Conservation (phyloP, 257 asterid species). For the Leonotis leonurus region DNA sequence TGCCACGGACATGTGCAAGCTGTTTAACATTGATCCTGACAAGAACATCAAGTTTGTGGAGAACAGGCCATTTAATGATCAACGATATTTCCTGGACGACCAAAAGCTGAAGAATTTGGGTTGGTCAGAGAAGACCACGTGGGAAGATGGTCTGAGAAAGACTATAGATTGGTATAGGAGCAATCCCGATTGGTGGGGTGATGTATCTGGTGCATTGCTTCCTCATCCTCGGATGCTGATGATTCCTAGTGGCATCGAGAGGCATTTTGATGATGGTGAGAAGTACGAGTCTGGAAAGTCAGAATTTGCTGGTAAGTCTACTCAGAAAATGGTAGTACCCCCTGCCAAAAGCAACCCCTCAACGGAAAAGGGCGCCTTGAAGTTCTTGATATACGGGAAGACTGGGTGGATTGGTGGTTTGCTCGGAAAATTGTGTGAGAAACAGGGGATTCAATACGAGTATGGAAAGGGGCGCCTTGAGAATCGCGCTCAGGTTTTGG, state of each 20-base stretch:
- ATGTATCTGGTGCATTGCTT: conserved; percentile 89
- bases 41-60: conserved; percentile 71
- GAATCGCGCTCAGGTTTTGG: conserved; percentile 49
- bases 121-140: conserved; percentile 73
- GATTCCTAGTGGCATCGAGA: conserved; percentile 86
- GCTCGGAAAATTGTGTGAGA: conserved; percentile 79
- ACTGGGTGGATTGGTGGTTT: too few species aligned
- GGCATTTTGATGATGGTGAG: conserved; percentile 59
- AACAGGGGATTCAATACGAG: too few species aligned
- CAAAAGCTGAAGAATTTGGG: conserved; percentile 75
- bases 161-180: conserved; percentile 79
- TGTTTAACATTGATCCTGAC: conserved; percentile 69
- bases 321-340: conserved; percentile 45
- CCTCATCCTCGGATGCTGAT: conserved; percentile 87
- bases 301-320: conserved; percentile 33
- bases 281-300: conserved; percentile 46
- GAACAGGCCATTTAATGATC: conserved; percentile 93
- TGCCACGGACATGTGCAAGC: conserved; percentile 73
- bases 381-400: conserved; percentile 86
- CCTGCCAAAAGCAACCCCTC: conserved; percentile 32
- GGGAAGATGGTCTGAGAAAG: conserved; percentile 90
- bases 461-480: conserved; percentile 89
- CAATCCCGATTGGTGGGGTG: conserved; percentile 99
- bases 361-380: conserved; percentile 40
- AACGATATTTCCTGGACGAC: conserved; percentile 91